These are phyloP conservation scores for Ophiostoma pallidulum DNA, from an alignment of 2,329 filamentous ascomycete species.

Conservation along the genomic window DNA sequence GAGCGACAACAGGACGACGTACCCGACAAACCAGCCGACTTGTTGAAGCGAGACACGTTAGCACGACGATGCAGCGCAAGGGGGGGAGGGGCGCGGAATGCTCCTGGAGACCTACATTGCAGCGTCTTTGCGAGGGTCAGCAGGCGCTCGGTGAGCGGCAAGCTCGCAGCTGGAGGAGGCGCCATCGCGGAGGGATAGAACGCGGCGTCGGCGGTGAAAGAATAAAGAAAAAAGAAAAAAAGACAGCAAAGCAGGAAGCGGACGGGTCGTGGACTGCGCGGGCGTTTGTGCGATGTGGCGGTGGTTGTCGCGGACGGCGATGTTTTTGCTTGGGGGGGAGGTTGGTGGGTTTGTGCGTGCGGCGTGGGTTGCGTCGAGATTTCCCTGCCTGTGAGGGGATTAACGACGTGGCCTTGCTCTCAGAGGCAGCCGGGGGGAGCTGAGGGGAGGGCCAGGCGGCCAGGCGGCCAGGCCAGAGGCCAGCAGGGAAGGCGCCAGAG, in stretches of 20 bases:
- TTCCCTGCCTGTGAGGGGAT: conserved; percentile 5
- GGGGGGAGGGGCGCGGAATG: too few species aligned
- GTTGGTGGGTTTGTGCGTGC: background rate
- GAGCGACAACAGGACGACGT: conserved; percentile 35
- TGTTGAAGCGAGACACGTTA: conserved; percentile 19
- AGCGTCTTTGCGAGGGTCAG: conserved; percentile 75
- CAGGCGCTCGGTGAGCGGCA: conserved; percentile 66
- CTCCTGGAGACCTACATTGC: conserved; percentile 86
- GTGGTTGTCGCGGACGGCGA: background rate
- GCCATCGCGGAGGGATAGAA: conserved; percentile 58
- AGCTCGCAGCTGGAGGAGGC: conserved; percentile 59
- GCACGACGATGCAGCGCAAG: conserved; percentile 11
- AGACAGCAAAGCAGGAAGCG: background rate
- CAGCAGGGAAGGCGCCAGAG: too few species aligned
- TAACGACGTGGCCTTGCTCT: conserved; percentile 7
- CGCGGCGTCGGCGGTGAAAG: background rate
- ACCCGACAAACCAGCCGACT: conserved; percentile 78
- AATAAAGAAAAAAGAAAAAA: too few species aligned
- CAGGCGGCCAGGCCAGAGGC: too few species aligned
- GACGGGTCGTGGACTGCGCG: background rate
- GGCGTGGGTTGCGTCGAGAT: background rate
- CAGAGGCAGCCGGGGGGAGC: background rate
- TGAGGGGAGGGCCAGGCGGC: too few species aligned
- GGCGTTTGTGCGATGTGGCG: background rate
- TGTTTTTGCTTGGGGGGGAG: background rate